phyloP scores from a whole-genome alignment of 176 grass and related monocot genomes.

The Cocos nucifera region DNA sequence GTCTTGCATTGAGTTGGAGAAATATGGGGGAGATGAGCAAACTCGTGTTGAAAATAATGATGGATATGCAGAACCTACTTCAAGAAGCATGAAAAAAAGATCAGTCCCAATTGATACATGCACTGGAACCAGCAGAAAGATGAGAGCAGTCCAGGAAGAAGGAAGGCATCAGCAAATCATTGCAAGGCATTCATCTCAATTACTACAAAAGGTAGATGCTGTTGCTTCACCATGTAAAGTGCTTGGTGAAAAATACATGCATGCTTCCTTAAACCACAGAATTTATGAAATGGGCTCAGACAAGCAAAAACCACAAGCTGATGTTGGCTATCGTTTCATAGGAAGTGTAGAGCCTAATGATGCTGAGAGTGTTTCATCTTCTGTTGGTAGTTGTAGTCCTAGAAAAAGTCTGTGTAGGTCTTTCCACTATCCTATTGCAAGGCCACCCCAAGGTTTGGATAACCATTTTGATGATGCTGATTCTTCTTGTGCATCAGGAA shows the following conservation, averaged over 20 bases:
- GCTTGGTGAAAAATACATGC: constrained; percentile 9
- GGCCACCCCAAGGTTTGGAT: not conserved
- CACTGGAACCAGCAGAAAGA: constrained; percentile 5
- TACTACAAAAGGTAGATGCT: constrained; percentile 13
- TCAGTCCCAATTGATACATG: not conserved
- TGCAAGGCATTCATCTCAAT: not conserved
- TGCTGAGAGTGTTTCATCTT: constrained; percentile 32
- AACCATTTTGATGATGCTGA: constrained; percentile 7
- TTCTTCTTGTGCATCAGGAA: constrained; percentile 21
- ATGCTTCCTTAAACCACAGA: not conserved
- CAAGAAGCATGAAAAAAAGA: constrained; percentile 7
- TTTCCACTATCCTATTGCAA: constrained; percentile 11
- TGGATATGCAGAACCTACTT: not conserved
- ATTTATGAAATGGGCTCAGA: no score
- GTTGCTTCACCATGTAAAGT: constrained; percentile 2
- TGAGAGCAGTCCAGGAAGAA: not conserved
- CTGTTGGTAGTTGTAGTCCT: constrained; percentile 36
- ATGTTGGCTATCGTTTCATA: no score
- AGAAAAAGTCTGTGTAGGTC: constrained; percentile 15
- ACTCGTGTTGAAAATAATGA: not conserved
- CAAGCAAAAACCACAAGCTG: no score
- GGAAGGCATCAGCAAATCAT: not conserved
- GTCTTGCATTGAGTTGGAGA: constrained; percentile 1
- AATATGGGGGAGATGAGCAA: not conserved
- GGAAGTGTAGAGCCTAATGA: not conserved